These are phyloP conservation scores for Calendula officinalis DNA, from an alignment of 129 eudicot genomes.

Conservation along the genomic window DNA sequence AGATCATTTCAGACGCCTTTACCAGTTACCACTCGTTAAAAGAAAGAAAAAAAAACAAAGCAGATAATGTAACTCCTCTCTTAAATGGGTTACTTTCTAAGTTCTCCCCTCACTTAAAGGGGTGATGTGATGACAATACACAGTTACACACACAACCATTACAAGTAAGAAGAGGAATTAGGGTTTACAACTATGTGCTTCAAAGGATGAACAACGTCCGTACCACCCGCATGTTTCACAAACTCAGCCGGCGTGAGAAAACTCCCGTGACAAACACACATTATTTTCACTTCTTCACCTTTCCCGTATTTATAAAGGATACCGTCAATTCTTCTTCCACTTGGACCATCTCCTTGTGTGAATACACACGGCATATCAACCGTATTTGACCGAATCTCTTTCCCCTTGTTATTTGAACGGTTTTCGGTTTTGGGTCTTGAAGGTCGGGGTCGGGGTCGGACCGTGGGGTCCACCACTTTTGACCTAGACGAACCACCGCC, in stretches of 20 bases:
- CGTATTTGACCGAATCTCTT: slow-evolving; percentile 38
- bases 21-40: too few species aligned
- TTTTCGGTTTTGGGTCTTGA: slow-evolving; percentile 41
- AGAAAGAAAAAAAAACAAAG: not conserved
- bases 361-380: slow-evolving; percentile 89
- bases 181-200: slow-evolving; percentile 90
- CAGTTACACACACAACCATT: too few species aligned
- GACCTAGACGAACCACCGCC: slow-evolving; percentile 37
- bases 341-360: slow-evolving; percentile 82
- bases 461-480: slow-evolving; percentile 25
- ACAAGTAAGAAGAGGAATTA: slow-evolving; percentile 50
- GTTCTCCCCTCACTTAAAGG: too few species aligned
- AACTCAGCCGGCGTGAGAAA: slow-evolving; percentile 86
- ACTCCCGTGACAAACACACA: slow-evolving; percentile 91
- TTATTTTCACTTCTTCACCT: slow-evolving; percentile 85
- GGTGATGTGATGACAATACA: too few species aligned
- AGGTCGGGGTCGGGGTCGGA: slow-evolving; percentile 11
- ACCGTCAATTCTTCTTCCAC: slow-evolving; percentile 80
- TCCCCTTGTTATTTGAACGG: slow-evolving; percentile 37
- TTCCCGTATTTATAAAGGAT: slow-evolving; percentile 79
- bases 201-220: slow-evolving; percentile 61
- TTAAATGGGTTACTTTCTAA: too few species aligned
- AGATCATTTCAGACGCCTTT: too few species aligned
- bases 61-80: slow-evolving; percentile 22
- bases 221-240: slow-evolving; percentile 86